A percentile compares a stretch with the other conserved stretches of the same genome.
Evolutionary conservation across 1,139 yeast genomes (phyloP).

Genomic region (Meyerozyma elateridarum): DNA sequence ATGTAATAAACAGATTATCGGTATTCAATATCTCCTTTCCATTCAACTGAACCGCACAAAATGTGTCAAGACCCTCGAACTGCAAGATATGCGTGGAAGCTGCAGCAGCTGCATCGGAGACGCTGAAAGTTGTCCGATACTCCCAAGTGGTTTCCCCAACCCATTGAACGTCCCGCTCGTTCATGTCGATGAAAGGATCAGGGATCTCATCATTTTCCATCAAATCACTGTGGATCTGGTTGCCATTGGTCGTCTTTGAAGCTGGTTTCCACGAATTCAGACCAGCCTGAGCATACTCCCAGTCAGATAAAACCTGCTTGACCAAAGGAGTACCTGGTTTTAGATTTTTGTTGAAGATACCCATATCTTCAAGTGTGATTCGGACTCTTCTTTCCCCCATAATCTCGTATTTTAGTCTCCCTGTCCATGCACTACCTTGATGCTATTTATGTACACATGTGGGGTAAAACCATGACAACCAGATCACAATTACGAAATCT

Average conservation of each 20-base stretch:
- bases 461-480: no score
- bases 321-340: not conserved
- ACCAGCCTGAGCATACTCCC: slow-evolving; percentile 2
- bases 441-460: no score
- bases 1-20: slow-evolving; percentile 34
- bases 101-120: slow-evolving; percentile 1
- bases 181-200: slow-evolving; percentile 39
- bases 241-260: slow-evolving; percentile 2
- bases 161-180: slow-evolving; percentile 43
- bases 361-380: no score
- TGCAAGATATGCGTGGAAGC: slow-evolving; percentile 19
- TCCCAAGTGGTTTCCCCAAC: slow-evolving; percentile 42
- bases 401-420: no score
- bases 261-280: not conserved
- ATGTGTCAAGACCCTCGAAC: slow-evolving; percentile 44
- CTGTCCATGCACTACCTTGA: no score
- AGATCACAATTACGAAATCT: no score
- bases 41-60: slow-evolving; percentile 34
- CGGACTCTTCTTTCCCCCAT: no score
- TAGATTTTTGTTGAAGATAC: not conserved
- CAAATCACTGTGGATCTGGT: slow-evolving; percentile 36
- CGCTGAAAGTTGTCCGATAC: slow-evolving; percentile 19
- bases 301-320: not conserved
- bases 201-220: slow-evolving; percentile 30
- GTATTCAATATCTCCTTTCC: slow-evolving; percentile 25